Evolutionary conservation across 495 filamentous ascomycete genomes (phyloP).

Genomic region (Thermochaetoides thermophila): DNA sequence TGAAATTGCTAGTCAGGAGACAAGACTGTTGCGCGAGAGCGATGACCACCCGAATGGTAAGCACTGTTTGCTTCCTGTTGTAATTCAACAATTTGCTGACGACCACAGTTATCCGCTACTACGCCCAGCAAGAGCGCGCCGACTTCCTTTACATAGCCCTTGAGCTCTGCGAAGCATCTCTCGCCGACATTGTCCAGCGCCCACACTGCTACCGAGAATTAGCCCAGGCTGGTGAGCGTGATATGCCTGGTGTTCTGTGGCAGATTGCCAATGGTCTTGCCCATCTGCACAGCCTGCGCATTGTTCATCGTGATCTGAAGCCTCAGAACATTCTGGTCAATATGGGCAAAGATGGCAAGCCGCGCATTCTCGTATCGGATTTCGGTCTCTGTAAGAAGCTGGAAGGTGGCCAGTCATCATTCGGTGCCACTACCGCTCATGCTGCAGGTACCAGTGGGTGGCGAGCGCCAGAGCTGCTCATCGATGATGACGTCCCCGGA

Average conservation of each 20-base stretch:
- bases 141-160: conserved; percentile 95
- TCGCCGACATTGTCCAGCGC: conserved; percentile 75
- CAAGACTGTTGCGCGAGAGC: conserved; percentile 74
- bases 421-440: conserved; percentile 84
- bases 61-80: not conserved
- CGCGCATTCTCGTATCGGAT: conserved; percentile 84
- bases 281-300: conserved; percentile 80
- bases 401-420: conserved; percentile 89
- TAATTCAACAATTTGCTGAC: conserved; percentile 10
- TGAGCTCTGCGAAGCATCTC: conserved; percentile 85
- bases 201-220: conserved; percentile 33
- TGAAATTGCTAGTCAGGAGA: conserved; percentile 90
- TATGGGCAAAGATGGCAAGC: conserved; percentile 41
- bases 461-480: conserved; percentile 86
- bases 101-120: conserved; percentile 73
- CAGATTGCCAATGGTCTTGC: conserved; percentile 79
- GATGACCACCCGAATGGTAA: conserved; percentile 79
- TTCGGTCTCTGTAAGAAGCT: conserved; percentile 97
- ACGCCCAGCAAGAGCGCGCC: conserved; percentile 70
- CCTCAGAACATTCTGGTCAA: conserved; percentile 89
- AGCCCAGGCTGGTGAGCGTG: conserved; percentile 36
- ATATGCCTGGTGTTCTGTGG: conserved; percentile 53
- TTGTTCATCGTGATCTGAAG: conserved; percentile 94
- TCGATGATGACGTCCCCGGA: conserved; percentile 54
- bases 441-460: conserved; percentile 89